Conservation (phyloP, 768 basidiomycete species). For the Sutorius australiensis region DNA sequence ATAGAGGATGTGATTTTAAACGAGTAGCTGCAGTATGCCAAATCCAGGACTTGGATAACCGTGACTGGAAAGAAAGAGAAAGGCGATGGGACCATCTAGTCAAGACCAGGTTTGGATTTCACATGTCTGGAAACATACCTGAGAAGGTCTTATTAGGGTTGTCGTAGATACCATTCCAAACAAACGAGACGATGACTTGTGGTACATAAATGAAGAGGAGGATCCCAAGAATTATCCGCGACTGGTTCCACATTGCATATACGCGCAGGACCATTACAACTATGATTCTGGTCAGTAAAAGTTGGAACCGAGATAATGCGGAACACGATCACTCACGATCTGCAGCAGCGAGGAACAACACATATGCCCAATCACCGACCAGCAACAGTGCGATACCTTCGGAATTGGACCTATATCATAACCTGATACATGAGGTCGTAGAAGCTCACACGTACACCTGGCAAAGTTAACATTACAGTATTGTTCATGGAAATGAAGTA, state of each 20-base stretch:
- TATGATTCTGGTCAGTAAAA: not conserved
- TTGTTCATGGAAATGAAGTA: not conserved
- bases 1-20: not conserved
- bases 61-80: conserved; percentile 1
- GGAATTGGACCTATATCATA: not conserved
- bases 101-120: not conserved
- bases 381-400: conserved; percentile 4
- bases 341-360: conserved; percentile 10
- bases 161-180: not conserved
- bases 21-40: not conserved
- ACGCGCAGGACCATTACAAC: conserved; percentile 18
- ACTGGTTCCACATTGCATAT: conserved; percentile 14
- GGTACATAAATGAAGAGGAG: conserved; percentile 1
- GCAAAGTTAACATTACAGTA: not conserved
- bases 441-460: conserved; percentile 10
- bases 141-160: not conserved
- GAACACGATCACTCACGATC: conserved; percentile 10
- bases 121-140: not conserved
- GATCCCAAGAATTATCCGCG: conserved; percentile 3
- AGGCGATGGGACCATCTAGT: not conserved
- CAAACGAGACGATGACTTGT: not conserved
- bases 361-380: conserved; percentile 6
- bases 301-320: not conserved
- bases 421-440: not conserved
- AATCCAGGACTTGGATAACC: not conserved